Percentiles rank a stretch among this genome's conserved stretches.
Evolutionary conservation across 225 moss, liverwort and hornwort species (phyloP).

Genomic region (Marchantia paleacea): DNA sequence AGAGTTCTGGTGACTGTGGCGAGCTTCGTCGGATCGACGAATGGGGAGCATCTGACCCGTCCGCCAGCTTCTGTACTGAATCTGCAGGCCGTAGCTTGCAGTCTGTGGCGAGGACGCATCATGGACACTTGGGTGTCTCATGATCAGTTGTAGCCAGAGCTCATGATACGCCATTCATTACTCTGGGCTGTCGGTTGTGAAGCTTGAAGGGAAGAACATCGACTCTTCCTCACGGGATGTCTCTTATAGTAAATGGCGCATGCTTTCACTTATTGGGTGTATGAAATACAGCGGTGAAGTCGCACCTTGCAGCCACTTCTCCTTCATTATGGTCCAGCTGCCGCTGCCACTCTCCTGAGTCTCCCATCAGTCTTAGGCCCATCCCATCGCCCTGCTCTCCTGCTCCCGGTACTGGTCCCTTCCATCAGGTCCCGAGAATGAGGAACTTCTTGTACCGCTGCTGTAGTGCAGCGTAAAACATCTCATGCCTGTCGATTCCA

Average conservation of each 20-base stretch:
- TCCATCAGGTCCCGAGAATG: background rate
- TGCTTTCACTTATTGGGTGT: background rate
- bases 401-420: background rate
- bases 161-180: slow-evolving; percentile 18
- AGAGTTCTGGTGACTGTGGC: background rate
- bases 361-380: no score
- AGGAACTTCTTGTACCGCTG: background rate
- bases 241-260: slow-evolving; percentile 10
- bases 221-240: slow-evolving; percentile 1
- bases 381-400: background rate
- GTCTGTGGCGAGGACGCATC: background rate
- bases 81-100: background rate
- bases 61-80: background rate
- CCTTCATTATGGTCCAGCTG: background rate
- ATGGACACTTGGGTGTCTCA: slow-evolving; percentile 10
- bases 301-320: background rate
- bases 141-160: slow-evolving; percentile 6
- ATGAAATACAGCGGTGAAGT: background rate
- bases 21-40: background rate
- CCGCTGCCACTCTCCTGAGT: background rate
- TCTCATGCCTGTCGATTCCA: background rate
- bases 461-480: background rate
- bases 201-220: slow-evolving; percentile 5
- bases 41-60: slow-evolving; percentile 10
- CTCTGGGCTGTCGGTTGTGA: slow-evolving; percentile 10